These are phyloP conservation scores for Verticillium nubilum DNA, from an alignment of 2,329 filamentous ascomycete species.

Conservation along the genomic window DNA sequence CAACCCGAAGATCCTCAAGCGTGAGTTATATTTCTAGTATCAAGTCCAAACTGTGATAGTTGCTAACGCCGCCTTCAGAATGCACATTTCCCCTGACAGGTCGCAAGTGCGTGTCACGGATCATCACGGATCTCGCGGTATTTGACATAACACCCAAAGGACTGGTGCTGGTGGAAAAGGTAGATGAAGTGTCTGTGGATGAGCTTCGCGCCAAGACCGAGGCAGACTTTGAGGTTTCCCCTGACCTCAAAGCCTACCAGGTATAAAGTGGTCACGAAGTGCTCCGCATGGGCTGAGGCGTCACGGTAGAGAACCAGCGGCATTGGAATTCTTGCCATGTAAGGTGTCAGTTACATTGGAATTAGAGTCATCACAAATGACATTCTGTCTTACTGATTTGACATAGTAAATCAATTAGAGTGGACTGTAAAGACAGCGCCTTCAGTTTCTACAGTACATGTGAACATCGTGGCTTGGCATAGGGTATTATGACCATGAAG, in stretches of 20 bases:
- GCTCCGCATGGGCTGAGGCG: too few species aligned
- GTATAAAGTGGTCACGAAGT: neutral
- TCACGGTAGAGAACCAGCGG: too few species aligned
- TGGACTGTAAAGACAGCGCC: too few species aligned
- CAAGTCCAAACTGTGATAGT: neutral
- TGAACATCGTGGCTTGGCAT: too few species aligned
- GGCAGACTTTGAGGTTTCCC: conserved; percentile 31
- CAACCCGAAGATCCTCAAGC: conserved; percentile 83
- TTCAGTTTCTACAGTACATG: too few species aligned
- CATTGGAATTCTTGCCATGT: too few species aligned
- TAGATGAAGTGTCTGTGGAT: conserved; percentile 82
- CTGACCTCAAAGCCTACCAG: too few species aligned
- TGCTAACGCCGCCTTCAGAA: conserved; percentile 38
- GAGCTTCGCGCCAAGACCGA: conserved; percentile 84
- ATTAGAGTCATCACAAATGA: too few species aligned
- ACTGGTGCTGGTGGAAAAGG: conserved; percentile 77
- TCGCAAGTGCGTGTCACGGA: conserved; percentile 77
- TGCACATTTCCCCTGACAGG: conserved; percentile 90
- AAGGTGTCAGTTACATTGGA: too few species aligned
- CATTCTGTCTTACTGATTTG: too few species aligned
- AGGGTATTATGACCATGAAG: too few species aligned
- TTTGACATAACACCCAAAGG: conserved; percentile 79
- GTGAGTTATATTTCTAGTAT: neutral
- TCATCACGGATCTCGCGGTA: conserved; percentile 82
- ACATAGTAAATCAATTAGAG: too few species aligned